A percentile compares a stretch with the other conserved stretches of the same genome.
These are phyloP conservation scores for Penicillium brasilianum DNA, from an alignment of 2,329 filamentous ascomycete genomes.

Conservation along the genomic window DNA sequence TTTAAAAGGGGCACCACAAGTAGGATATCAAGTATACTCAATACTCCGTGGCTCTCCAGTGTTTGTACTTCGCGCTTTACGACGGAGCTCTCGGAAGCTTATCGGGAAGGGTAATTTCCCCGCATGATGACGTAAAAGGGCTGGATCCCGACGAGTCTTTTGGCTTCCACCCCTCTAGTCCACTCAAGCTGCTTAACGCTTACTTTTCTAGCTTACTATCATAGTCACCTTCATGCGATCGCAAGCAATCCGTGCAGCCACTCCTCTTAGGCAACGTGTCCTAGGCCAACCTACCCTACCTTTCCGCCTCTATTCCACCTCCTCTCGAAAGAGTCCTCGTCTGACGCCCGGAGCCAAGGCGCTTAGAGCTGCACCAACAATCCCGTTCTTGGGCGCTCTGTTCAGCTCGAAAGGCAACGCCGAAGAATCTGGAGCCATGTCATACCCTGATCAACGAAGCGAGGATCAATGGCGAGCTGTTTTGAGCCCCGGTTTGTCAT, in stretches of 20 bases:
- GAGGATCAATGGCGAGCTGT: constrained; percentile 89
- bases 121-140: constrained; percentile 40
- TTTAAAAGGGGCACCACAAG: too few species aligned
- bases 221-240: constrained; percentile 35
- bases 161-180: constrained; percentile 13
- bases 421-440: constrained; percentile 48
- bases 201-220: not conserved
- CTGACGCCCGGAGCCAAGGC: constrained; percentile 43
- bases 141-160: constrained; percentile 10
- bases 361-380: constrained; percentile 71
- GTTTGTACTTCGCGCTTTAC: not conserved
- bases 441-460: constrained; percentile 78
- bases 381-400: constrained; percentile 78
- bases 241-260: constrained; percentile 30
- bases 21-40: too few species aligned
- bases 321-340: constrained; percentile 21
- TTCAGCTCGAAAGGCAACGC: constrained; percentile 68
- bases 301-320: constrained; percentile 31
- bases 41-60: too few species aligned
- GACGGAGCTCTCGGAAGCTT: not conserved
- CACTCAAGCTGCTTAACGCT: not conserved
- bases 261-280: constrained; percentile 26
- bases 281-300: constrained; percentile 25
- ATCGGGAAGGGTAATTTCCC: constrained; percentile 19
- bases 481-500: constrained; percentile 67